These are phyloP conservation scores for Periconia sp. DNA, from an alignment of 2,329 filamentous ascomycete species.

Conservation along the genomic window DNA sequence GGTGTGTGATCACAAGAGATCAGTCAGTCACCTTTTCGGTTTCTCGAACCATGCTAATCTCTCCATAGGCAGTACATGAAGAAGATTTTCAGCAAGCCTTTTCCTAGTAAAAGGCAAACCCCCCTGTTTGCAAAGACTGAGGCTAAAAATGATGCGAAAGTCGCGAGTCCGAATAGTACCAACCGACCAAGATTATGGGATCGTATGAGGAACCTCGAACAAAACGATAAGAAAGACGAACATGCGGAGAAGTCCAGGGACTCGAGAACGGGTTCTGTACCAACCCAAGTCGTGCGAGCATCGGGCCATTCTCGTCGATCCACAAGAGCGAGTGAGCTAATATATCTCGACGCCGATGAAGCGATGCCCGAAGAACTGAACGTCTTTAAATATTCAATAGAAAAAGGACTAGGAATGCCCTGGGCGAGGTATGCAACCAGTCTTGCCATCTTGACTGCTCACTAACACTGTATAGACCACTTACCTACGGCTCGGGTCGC, in stretches of 20 bases:
- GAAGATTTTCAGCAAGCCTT: constrained; percentile 16
- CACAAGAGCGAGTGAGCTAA: constrained; percentile 2
- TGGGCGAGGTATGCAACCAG: constrained; percentile 31
- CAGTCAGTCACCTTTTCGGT: background rate
- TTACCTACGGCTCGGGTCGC: constrained; percentile 67
- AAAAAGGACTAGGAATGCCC: constrained; percentile 29
- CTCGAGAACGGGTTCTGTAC: background rate
- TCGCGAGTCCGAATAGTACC: too few relatives aligned
- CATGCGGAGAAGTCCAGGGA: background rate
- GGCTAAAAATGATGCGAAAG: too few relatives aligned
- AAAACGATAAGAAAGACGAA: background rate
- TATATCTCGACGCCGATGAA: background rate
- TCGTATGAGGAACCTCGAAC: too few relatives aligned
- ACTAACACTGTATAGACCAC: constrained; percentile 49
- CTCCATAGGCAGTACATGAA: constrained; percentile 16
- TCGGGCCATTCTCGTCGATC: background rate
- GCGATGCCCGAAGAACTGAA: constrained; percentile 7
- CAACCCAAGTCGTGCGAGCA: background rate
- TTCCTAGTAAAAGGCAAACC: background rate
- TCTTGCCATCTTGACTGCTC: background rate
- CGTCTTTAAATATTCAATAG: constrained; percentile 28
- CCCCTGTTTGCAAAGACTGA: too few relatives aligned
- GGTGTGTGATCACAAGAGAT: background rate
- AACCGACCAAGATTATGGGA: too few relatives aligned
- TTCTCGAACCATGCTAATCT: constrained; percentile 5